Conservation (phyloP, 805 yeast species). For the Wickerhamiella qilinensis region DNA sequence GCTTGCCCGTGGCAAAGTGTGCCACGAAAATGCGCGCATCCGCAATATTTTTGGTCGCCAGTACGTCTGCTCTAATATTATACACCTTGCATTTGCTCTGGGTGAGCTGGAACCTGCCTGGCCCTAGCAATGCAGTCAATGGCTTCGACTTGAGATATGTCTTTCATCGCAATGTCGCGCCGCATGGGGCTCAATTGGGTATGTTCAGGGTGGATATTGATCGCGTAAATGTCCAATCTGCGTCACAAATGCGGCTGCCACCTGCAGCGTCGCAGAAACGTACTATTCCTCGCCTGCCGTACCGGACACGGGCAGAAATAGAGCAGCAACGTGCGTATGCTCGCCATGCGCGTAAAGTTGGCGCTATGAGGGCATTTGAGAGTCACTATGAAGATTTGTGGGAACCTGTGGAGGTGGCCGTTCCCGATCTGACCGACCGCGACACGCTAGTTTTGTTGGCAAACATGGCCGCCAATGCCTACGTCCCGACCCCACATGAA, state of each 20-base stretch:
- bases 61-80: too few species aligned
- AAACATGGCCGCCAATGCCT: conserved; percentile 78
- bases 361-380: conserved; percentile 4
- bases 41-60: too few species aligned
- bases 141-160: background rate
- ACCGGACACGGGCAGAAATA: conserved; percentile 29
- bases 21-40: too few species aligned
- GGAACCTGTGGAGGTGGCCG: conserved; percentile 34
- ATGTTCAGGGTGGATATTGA: background rate
- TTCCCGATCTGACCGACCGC: conserved; percentile 65
- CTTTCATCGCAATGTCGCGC: background rate
- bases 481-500: conserved; percentile 55
- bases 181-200: background rate
- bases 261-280: too few species aligned
- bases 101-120: too few species aligned
- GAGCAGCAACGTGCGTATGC: conserved; percentile 50
- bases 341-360: conserved; percentile 19
- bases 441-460: conserved; percentile 65
- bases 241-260: too few species aligned
- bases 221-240: too few species aligned
- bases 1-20: too few species aligned
- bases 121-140: background rate
- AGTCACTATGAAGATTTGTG: conserved; percentile 38
- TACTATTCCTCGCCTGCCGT: conserved; percentile 1
- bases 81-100: too few species aligned